Percentiles rank a stretch among this genome's conserved stretches.
phyloP scores from a whole-genome alignment of 2,329 filamentous ascomycete species.

The Trichoderma sp. region DNA sequence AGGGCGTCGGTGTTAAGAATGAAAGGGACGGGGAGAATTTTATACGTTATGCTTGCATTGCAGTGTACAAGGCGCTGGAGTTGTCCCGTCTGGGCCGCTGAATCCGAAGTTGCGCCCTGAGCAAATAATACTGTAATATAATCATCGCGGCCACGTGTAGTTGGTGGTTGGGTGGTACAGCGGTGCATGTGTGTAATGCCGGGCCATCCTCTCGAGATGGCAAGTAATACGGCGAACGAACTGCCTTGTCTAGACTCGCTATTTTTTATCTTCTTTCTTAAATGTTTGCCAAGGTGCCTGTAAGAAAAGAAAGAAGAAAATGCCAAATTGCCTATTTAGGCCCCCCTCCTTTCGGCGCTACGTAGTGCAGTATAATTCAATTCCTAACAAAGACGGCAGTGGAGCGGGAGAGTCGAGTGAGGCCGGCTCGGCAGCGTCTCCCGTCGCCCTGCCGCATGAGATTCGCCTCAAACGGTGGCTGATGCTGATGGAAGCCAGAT shows the following conservation, averaged over 20 bases:
- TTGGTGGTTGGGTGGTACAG: background rate
- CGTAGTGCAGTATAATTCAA: background rate
- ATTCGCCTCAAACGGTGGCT: conserved; percentile 3
- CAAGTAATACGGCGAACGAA: background rate
- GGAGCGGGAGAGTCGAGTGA: background rate
- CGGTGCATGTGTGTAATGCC: background rate
- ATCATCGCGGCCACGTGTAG: background rate
- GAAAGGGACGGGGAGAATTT: background rate
- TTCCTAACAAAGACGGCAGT: background rate
- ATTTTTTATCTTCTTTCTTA: no score
- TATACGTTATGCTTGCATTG: background rate
- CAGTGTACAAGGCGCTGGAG: background rate
- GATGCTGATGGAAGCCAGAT: background rate
- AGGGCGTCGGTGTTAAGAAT: background rate
- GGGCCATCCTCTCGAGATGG: background rate
- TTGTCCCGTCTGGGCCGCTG: background rate
- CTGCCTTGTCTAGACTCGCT: background rate
- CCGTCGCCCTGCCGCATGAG: conserved; percentile 6
- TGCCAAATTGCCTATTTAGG: background rate
- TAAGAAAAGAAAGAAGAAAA: background rate
- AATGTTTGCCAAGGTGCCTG: no score
- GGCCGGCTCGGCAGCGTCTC: conserved; percentile 6
- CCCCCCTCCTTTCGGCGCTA: background rate
- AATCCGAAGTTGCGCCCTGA: background rate
- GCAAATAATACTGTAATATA: background rate